These are phyloP conservation scores for Microcyclosporella mali DNA, from an alignment of 2,329 filamentous ascomycete genomes.

Conservation along the genomic window DNA sequence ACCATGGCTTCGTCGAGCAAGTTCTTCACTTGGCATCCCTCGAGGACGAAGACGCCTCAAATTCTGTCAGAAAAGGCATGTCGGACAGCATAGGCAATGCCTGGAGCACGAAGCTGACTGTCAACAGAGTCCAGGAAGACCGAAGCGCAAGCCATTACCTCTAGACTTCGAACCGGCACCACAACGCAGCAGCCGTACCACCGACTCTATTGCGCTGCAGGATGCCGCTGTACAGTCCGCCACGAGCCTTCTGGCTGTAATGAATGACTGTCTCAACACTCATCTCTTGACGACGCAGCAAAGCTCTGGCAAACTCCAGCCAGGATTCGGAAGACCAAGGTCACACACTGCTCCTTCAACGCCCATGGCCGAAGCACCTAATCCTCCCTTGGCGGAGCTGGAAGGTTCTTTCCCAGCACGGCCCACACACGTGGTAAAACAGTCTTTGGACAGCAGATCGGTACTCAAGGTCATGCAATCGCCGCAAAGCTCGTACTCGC, in stretches of 20 bases:
- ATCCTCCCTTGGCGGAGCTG: too few species aligned
- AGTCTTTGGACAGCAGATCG: constrained; percentile 4
- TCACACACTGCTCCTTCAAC: constrained; percentile 37
- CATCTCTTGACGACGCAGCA: constrained; percentile 30
- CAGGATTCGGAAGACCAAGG: constrained; percentile 34
- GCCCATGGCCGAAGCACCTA: constrained; percentile 26
- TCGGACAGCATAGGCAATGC: too few species aligned
- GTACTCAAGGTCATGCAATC: neutral
- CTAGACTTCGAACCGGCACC: constrained; percentile 17
- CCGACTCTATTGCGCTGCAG: constrained; percentile 26
- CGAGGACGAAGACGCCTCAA: too few species aligned
- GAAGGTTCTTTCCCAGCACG: too few species aligned
- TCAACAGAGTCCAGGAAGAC: neutral
- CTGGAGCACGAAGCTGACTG: too few species aligned
- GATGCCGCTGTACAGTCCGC: constrained; percentile 30
- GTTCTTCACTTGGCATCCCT: neutral
- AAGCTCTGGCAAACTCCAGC: constrained; percentile 28
- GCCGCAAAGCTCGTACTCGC: neutral
- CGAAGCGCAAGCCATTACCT: constrained; percentile 21
- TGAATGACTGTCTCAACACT: constrained; percentile 40
- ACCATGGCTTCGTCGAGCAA: neutral
- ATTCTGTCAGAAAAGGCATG: too few species aligned
- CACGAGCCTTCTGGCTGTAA: constrained; percentile 34
- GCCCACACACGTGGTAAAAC: neutral
- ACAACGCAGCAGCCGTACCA: constrained; percentile 11